Conservation (phyloP, 2,329 filamentous ascomycete genomes). For the Xylaria sp. region DNA sequence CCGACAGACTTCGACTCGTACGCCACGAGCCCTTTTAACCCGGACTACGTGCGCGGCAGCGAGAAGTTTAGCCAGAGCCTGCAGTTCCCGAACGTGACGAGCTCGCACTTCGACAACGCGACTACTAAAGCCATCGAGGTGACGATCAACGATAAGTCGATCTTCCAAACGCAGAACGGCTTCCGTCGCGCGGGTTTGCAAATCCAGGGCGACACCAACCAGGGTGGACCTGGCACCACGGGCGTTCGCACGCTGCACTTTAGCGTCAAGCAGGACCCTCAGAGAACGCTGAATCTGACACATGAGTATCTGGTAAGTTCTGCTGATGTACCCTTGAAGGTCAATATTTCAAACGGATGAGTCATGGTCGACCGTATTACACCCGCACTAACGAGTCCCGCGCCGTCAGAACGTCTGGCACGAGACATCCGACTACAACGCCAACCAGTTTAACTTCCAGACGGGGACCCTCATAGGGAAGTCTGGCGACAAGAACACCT, state of each 20-base stretch:
- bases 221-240: slow-evolving; percentile 50
- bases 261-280: slow-evolving; percentile 49
- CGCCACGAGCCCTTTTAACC: slow-evolving; percentile 49
- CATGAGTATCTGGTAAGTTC: slow-evolving; percentile 49
- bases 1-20: slow-evolving; percentile 50
- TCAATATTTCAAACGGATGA: background rate
- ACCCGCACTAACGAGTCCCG: slow-evolving; percentile 7
- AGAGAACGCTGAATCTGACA: slow-evolving; percentile 48
- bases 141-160: slow-evolving; percentile 57
- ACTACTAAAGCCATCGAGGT: slow-evolving; percentile 56
- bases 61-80: slow-evolving; percentile 47
- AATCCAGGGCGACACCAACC: slow-evolving; percentile 57
- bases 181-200: slow-evolving; percentile 60
- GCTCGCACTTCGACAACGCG: slow-evolving; percentile 55
- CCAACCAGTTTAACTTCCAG: slow-evolving; percentile 53
- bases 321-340: background rate
- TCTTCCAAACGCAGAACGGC: slow-evolving; percentile 59
- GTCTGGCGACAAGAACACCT: slow-evolving; percentile 53
- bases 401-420: slow-evolving; percentile 50
- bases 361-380: slow-evolving; percentile 37
- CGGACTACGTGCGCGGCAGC: slow-evolving; percentile 47
- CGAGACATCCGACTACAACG: slow-evolving; percentile 46
- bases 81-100: slow-evolving; percentile 45
- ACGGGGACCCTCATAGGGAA: slow-evolving; percentile 52
- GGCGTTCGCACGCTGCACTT: slow-evolving; percentile 50